These are phyloP conservation scores for Penstemon newberryi DNA, from an alignment of 257 asterid genomes.

Conservation along the genomic window DNA sequence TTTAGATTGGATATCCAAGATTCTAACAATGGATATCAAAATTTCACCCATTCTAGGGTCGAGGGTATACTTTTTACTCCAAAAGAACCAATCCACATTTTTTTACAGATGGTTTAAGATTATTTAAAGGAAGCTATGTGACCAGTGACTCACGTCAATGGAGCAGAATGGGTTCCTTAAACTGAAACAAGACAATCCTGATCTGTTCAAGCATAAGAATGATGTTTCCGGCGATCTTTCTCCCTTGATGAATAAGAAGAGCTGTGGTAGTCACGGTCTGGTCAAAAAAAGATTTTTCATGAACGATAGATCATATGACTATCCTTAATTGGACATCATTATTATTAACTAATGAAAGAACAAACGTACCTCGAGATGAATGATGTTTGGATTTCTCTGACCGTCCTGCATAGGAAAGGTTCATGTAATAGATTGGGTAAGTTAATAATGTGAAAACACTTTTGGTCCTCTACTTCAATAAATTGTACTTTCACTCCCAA, in stretches of 20 bases:
- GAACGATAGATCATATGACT: neutral
- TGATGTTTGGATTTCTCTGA: conserved; percentile 66
- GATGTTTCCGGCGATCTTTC: conserved; percentile 74
- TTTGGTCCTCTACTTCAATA: no score
- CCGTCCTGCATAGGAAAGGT: conserved; percentile 47
- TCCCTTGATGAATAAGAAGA: conserved; percentile 69
- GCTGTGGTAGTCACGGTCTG: conserved; percentile 74
- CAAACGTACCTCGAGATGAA: conserved; percentile 67
- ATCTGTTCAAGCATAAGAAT: conserved; percentile 43
- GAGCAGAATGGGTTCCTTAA: neutral
- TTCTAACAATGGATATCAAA: no score
- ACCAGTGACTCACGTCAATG: neutral
- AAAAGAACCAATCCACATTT: no score
- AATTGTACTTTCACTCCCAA: no score
- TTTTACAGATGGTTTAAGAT: no score
- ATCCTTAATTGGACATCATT: neutral
- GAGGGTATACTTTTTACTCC: no score
- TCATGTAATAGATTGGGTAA: conserved; percentile 2
- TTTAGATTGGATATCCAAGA: no score
- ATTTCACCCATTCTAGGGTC: no score
- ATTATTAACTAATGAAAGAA: no score
- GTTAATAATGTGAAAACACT: neutral
- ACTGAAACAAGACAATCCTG: neutral
- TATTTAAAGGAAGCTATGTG: no score
- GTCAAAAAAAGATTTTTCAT: conserved; percentile 7